Conservation (phyloP, 73 alveolate genomes). For the Paramecium octaurelia region DNA sequence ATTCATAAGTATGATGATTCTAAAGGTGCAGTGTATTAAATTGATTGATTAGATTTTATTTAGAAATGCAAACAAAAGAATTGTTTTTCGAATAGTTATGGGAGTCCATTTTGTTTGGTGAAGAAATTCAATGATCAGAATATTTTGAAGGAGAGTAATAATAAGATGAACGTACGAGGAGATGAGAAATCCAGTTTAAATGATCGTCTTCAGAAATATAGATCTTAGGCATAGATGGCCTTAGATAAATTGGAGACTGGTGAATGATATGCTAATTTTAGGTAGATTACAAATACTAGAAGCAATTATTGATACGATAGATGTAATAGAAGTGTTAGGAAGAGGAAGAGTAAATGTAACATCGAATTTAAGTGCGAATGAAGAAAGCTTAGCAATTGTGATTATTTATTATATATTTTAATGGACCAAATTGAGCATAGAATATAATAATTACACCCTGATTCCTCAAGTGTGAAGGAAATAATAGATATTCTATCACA, state of each 20-base stretch:
- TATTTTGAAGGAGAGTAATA: neutral
- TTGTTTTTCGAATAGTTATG: conserved; percentile 37
- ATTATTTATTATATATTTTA: neutral
- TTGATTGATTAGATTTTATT: neutral
- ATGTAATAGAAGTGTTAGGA: neutral
- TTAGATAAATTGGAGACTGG: neutral
- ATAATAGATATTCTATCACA: neutral
- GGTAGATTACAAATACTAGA: neutral
- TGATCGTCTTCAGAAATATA: neutral
- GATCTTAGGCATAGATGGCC: neutral
- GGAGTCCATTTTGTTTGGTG: conserved; percentile 1
- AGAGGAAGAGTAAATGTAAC: neutral
- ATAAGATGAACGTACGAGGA: neutral
- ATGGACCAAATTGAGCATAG: conserved; percentile 33
- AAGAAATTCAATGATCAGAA: neutral
- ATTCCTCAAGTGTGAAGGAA: neutral
- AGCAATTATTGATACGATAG: neutral
- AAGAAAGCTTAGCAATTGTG: neutral
- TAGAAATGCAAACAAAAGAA: conserved; percentile 36
- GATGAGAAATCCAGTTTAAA: neutral
- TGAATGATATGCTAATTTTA: neutral
- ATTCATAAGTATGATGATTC: neutral
- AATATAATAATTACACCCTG: neutral
- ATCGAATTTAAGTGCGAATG: neutral
- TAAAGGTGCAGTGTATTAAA: neutral